Conservation (phyloP, 108 stramenopile genomes). For the Nannochloropsis salina region DNA sequence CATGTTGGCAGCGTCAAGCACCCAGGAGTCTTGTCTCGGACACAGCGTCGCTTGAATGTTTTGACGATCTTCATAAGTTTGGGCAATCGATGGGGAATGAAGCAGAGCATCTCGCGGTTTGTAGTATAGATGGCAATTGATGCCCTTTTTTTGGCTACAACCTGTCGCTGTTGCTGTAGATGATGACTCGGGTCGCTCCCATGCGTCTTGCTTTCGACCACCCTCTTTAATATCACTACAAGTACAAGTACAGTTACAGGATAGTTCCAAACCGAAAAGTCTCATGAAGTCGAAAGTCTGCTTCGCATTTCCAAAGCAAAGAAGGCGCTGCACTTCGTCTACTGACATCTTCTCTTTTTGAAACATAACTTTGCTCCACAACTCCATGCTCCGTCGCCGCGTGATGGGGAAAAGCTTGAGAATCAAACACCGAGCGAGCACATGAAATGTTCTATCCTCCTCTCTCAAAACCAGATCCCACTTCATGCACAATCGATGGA, state of each 20-base stretch:
- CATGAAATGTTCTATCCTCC: background rate
- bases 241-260: background rate
- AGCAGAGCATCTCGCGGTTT: background rate
- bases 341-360: slow-evolving; percentile 7
- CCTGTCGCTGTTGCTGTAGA: background rate
- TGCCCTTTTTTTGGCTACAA: too few species aligned
- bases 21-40: background rate
- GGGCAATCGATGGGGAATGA: background rate
- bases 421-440: background rate
- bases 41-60: background rate
- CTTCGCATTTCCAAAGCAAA: background rate
- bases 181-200: background rate
- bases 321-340: background rate
- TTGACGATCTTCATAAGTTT: slow-evolving; percentile 11
- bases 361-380: slow-evolving; percentile 17
- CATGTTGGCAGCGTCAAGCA: background rate
- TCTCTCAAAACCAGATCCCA: background rate
- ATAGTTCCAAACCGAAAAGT: background rate
- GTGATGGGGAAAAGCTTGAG: background rate
- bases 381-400: background rate
- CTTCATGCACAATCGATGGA: background rate
- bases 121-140: background rate
- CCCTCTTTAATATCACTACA: background rate
- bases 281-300: background rate
- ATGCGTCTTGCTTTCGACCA: background rate